These are phyloP conservation scores for Samsoniella hepiali DNA, from an alignment of 2,329 filamentous ascomycete genomes.

Conservation along the genomic window DNA sequence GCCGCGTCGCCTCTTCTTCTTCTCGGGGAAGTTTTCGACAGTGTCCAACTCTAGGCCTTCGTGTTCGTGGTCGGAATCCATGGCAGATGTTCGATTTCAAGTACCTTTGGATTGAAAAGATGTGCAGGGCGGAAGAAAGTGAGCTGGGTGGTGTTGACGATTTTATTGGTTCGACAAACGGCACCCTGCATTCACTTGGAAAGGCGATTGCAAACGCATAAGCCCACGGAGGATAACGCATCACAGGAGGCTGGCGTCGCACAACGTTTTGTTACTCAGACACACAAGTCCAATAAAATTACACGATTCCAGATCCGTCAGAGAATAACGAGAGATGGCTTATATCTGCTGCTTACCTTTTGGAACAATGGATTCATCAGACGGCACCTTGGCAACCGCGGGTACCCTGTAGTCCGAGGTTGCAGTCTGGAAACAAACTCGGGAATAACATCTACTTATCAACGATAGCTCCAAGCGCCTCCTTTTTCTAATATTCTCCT, in stretches of 20 bases:
- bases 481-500: not conserved
- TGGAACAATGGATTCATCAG: too few relatives aligned
- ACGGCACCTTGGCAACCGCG: too few relatives aligned
- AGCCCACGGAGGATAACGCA: not conserved
- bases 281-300: too few relatives aligned
- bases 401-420: not conserved
- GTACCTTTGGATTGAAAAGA: not conserved
- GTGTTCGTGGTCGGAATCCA: constrained; percentile 1
- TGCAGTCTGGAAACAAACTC: not conserved
- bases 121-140: not conserved
- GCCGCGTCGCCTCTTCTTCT: not conserved
- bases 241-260: not conserved
- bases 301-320: too few relatives aligned
- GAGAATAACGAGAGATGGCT: too few relatives aligned
- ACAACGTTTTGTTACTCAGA: not conserved
- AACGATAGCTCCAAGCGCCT: not conserved
- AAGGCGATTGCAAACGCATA: not conserved
- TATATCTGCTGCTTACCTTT: too few relatives aligned
- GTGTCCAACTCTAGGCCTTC: not conserved
- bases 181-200: not conserved
- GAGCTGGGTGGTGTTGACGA: not conserved
- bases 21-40: not conserved
- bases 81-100: not conserved
- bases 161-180: not conserved
- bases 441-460: not conserved